Evolutionary conservation across 2,329 filamentous ascomycete species (phyloP).

Genomic region (Diaporthe helianthi): DNA sequence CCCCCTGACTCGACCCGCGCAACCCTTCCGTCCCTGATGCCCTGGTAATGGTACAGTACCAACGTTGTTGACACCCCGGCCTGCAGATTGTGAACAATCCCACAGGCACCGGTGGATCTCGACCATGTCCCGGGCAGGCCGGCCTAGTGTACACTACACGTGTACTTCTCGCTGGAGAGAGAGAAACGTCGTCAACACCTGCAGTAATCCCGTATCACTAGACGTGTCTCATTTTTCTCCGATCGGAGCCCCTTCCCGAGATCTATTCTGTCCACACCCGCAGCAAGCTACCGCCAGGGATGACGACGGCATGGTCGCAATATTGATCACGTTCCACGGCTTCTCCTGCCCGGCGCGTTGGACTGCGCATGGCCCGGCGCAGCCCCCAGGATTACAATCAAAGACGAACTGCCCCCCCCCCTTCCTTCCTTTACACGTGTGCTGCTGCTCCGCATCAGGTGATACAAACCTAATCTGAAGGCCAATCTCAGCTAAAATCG

Average conservation of each 20-base stretch:
- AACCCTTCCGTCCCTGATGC: conserved; percentile 9
- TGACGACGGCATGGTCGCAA: neutral
- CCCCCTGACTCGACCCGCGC: conserved; percentile 22
- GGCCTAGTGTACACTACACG: neutral
- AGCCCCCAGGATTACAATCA: conserved; percentile 10
- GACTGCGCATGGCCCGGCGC: conserved; percentile 3
- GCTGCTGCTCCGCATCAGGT: conserved; percentile 12
- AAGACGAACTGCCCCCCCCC: conserved; percentile 3
- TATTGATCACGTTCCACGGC: conserved; percentile 20
- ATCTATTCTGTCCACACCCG: conserved; percentile 24
- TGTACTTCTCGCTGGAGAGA: conserved; percentile 7
- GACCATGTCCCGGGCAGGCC: neutral
- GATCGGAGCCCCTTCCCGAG: conserved; percentile 32
- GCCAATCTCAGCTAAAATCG: conserved; percentile 3
- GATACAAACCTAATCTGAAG: conserved; percentile 18
- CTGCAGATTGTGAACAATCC: conserved; percentile 22
- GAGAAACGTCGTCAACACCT: conserved; percentile 26
- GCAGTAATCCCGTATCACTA: conserved; percentile 25
- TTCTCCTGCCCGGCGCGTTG: conserved; percentile 16
- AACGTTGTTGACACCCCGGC: conserved; percentile 27
- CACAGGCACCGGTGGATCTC: conserved; percentile 14
- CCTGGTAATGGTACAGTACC: too few relatives aligned
- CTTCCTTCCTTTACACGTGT: too few relatives aligned
- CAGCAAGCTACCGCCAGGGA: conserved; percentile 4
- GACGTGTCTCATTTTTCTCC: conserved; percentile 28